A percentile compares a stretch with the other conserved stretches of the same genome.
These are phyloP conservation scores for Fusarium chuoi DNA, from an alignment of 2,329 filamentous ascomycete genomes.

Conservation along the genomic window DNA sequence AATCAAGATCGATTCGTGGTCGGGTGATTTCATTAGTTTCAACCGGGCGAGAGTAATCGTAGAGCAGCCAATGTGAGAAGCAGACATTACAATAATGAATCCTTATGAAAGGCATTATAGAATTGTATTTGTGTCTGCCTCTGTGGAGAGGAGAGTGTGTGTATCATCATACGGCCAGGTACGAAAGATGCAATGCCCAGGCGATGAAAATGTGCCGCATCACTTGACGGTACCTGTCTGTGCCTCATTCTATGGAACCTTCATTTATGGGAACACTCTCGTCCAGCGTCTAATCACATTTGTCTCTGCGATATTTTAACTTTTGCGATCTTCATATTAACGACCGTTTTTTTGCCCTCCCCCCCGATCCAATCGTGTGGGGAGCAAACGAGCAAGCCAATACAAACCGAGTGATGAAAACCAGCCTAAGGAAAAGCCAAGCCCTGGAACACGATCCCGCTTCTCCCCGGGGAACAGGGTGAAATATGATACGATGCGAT, in stretches of 20 bases:
- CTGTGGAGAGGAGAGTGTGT: not conserved
- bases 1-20: slow-evolving; percentile 19
- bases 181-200: not conserved
- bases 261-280: not conserved
- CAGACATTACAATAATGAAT: not conserved
- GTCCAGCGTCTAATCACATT: not conserved
- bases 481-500: not conserved
- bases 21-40: slow-evolving; percentile 1
- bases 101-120: not conserved
- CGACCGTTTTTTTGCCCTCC: not conserved
- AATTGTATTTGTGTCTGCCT: not conserved
- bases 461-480: slow-evolving; percentile 6
- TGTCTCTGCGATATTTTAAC: not conserved
- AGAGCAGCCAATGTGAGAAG: not conserved
- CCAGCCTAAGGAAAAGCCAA: slow-evolving; percentile 12
- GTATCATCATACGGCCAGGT: slow-evolving; percentile 13
- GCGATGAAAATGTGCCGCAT: not conserved
- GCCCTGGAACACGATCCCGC: slow-evolving; percentile 14
- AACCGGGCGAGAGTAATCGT: not conserved
- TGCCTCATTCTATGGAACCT: not conserved
- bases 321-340: not conserved
- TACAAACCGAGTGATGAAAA: not conserved
- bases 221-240: not conserved
- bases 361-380: not conserved
- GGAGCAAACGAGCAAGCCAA: not conserved